Evolutionary conservation across 768 basidiomycete species (phyloP).

Genomic region (Mycena indigotica): DNA sequence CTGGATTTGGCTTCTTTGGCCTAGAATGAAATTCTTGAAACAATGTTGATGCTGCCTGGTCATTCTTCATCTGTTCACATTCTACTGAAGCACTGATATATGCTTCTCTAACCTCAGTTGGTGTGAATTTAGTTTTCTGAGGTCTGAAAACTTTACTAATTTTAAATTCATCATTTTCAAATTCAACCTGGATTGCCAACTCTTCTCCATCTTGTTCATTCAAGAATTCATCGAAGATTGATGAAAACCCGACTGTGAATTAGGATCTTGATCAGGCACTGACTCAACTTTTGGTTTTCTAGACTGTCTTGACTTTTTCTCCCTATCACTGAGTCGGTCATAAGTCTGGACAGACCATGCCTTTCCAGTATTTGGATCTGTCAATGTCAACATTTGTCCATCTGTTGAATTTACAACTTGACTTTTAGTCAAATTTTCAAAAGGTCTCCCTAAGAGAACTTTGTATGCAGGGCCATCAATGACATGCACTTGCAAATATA

Average conservation of each 20-base stretch:
- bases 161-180: not conserved
- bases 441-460: conserved; percentile 32
- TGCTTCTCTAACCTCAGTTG: not conserved
- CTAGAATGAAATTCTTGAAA: not conserved
- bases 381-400: conserved; percentile 27
- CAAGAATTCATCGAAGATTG: conserved; percentile 13
- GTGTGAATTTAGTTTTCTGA: not conserved
- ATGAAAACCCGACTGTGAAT: not conserved
- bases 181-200: not conserved
- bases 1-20: not conserved
- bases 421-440: conserved; percentile 29
- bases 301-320: not conserved
- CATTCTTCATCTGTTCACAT: not conserved
- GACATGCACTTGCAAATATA: conserved; percentile 33
- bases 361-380: conserved; percentile 26
- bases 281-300: not conserved
- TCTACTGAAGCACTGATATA: not conserved
- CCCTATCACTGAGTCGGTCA: not conserved
- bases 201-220: not conserved
- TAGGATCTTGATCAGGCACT: not conserved
- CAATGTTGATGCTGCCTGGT: not conserved
- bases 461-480: conserved; percentile 27
- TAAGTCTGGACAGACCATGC: not conserved
- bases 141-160: conserved; percentile 5
- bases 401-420: conserved; percentile 14